Evolutionary conservation across 768 basidiomycete genomes (phyloP).

Genomic region (Hygrocybe punicea): DNA sequence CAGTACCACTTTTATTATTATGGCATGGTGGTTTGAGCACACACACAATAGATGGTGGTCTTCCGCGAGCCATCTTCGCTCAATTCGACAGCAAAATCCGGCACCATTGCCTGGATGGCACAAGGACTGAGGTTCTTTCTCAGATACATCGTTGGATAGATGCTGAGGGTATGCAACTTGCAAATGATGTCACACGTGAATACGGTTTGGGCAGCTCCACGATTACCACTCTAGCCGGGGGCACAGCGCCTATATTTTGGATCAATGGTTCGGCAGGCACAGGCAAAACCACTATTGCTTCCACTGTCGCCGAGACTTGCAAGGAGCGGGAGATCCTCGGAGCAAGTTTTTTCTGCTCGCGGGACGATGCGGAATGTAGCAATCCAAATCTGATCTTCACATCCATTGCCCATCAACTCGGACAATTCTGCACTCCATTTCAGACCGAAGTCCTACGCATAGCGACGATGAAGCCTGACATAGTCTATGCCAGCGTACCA

Average conservation of each 20-base stretch:
- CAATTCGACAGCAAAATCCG: constrained; percentile 1
- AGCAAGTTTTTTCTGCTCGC: constrained; percentile 37
- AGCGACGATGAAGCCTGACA: constrained; percentile 12
- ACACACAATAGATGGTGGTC: background rate
- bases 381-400: constrained; percentile 24
- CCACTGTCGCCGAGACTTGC: constrained; percentile 22
- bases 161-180: background rate
- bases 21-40: background rate
- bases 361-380: constrained; percentile 21
- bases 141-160: constrained; percentile 3
- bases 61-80: constrained; percentile 1
- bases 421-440: background rate
- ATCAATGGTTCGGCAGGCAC: constrained; percentile 22
- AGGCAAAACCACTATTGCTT: constrained; percentile 27
- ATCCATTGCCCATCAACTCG: constrained; percentile 32
- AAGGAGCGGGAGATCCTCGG: constrained; percentile 18
- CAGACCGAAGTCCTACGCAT: constrained; percentile 2
- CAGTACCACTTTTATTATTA: background rate
- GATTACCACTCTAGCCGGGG: background rate
- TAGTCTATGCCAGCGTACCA: constrained; percentile 13
- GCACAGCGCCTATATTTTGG: constrained; percentile 11
- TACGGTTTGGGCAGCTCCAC: background rate
- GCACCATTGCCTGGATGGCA: background rate
- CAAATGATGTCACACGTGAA: background rate
- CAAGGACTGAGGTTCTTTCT: background rate